phyloP scores from a whole-genome alignment of 495 filamentous ascomycete species.

The Penicillium crystallinum region DNA sequence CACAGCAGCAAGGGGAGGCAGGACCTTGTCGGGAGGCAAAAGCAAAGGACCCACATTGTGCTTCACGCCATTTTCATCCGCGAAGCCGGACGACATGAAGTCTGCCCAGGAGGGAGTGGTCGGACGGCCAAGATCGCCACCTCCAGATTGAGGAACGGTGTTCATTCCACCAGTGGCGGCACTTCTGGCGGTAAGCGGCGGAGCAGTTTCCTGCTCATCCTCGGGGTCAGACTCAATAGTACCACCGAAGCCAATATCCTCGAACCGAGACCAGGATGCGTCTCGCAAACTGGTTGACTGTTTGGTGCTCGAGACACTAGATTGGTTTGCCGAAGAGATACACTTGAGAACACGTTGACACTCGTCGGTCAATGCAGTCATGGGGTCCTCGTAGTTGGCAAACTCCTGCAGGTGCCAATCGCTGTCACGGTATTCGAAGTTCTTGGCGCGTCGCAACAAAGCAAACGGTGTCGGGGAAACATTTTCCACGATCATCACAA shows the following conservation, averaged over 20 bases:
- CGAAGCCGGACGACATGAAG: conserved; percentile 89
- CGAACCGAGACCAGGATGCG: conserved; percentile 93
- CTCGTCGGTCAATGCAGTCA: conserved; percentile 85
- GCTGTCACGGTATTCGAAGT: conserved; percentile 90
- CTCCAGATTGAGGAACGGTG: conserved; percentile 56
- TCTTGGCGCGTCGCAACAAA: conserved; percentile 81
- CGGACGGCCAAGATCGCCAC: conserved; percentile 66
- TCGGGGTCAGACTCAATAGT: conserved; percentile 64
- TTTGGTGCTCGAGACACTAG: conserved; percentile 60
- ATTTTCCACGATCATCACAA: conserved; percentile 93
- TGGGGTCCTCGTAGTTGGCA: conserved; percentile 82
- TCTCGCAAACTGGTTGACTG: conserved; percentile 67
- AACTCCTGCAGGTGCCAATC: conserved; percentile 78
- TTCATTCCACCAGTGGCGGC: conserved; percentile 38
- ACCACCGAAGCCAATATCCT: conserved; percentile 87
- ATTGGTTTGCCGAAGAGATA: conserved; percentile 86
- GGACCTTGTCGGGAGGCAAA: conserved; percentile 83
- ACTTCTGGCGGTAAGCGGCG: conserved; percentile 27
- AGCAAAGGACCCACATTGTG: conserved; percentile 54
- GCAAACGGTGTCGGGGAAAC: conserved; percentile 95
- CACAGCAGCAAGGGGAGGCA: conserved; percentile 69
- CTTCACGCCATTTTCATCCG: conserved; percentile 58
- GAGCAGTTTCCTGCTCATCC: conserved; percentile 47
- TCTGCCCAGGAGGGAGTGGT: conserved; percentile 98
- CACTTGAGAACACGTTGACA: conserved; percentile 83